Conservation (phyloP, 2,329 filamentous ascomycete genomes). For the Ceratocystis lukuohia region DNA sequence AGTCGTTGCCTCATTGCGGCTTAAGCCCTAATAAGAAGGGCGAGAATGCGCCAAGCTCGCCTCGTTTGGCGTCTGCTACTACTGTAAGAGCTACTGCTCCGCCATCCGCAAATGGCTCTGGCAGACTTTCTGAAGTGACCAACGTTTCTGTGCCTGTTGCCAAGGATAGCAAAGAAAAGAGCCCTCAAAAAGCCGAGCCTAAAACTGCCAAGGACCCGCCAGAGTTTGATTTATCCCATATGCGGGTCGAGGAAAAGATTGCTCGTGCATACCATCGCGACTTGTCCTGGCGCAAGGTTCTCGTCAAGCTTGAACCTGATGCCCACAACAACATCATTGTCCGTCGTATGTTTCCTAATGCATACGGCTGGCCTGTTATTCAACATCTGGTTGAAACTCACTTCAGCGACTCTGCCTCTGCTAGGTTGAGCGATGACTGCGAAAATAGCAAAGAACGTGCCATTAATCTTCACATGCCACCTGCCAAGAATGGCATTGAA, state of each 20-base stretch:
- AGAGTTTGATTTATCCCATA: constrained; percentile 45
- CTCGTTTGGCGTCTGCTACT: not conserved
- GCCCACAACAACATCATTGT: constrained; percentile 98
- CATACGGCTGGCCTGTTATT: constrained; percentile 92
- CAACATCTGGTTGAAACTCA: constrained; percentile 92
- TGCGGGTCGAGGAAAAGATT: constrained; percentile 96
- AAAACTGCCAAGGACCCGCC: constrained; percentile 27
- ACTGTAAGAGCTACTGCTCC: constrained; percentile 19
- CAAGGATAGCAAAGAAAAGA: not conserved
- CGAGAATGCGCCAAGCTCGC: not conserved
- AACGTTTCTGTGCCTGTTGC: not conserved
- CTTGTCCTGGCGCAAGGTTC: constrained; percentile 88
- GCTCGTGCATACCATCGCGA: constrained; percentile 87
- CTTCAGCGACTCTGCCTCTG: constrained; percentile 59
- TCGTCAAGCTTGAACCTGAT: constrained; percentile 89
- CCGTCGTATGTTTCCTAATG: constrained; percentile 89
- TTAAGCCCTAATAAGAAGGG: constrained; percentile 16
- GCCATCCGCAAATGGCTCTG: not conserved
- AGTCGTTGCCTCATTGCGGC: constrained; percentile 21
- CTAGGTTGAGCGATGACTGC: constrained; percentile 52
- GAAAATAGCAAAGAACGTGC: constrained; percentile 58
- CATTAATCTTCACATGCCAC: constrained; percentile 41
- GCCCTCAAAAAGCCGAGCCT: constrained; percentile 26
- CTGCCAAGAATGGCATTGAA: constrained; percentile 53
- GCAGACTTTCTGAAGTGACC: constrained; percentile 11